Base-by-base conservation (phyloP, 2,329 filamentous ascomycete species). In the Dothideomycetes sp. region DNA sequence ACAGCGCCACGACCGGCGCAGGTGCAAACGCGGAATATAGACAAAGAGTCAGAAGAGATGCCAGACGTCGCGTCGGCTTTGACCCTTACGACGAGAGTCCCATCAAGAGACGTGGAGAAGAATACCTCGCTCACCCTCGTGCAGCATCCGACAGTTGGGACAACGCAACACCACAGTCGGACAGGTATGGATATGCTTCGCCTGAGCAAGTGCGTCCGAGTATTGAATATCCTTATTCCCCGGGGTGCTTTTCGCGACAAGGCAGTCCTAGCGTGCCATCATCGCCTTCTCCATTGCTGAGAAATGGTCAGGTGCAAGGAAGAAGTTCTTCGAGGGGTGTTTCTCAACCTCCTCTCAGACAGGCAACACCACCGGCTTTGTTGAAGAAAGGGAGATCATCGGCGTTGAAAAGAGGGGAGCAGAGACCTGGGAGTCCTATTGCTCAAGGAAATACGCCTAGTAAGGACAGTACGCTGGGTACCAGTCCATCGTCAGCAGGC, bases 31-130 rank as follows among this genome's bases (percentile, higher is more conserved):
- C 74, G 4, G 69, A 78, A 22, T 65, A 77, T 41, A 73, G 80
- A 5, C 74, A 74, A 39, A 68, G 70, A 0, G 66, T 78, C 1
- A 68, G 80, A 11, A 62, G 69, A 4, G 76, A 81, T 47, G 80
- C 80, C 4, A 59, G 75, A 16, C 62, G 69, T 34, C 65, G 75
- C 33, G 76, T 84, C 0, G 80, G 80, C 10, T 84, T 82, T 60
- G 80, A 84, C 53, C 80, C 80, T 0, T 84, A 83, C 55, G 76
- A 83, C 45, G 80, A 84, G 54, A 80, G 74, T 43, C 80, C 80
- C 0, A 65, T 83, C 37, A 83, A 83, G 54, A 65, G 69, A 10
- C 65, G 75, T 3, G 76, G 76, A 2, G 79, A 83, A 53, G 76
- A 78, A n/a, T 81, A 82, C 49, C 69, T 78, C 33, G 71, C 73